phyloP scores from a whole-genome alignment of 2,329 filamentous ascomycete genomes.

The Aspergillus brunneoviolaceus region DNA sequence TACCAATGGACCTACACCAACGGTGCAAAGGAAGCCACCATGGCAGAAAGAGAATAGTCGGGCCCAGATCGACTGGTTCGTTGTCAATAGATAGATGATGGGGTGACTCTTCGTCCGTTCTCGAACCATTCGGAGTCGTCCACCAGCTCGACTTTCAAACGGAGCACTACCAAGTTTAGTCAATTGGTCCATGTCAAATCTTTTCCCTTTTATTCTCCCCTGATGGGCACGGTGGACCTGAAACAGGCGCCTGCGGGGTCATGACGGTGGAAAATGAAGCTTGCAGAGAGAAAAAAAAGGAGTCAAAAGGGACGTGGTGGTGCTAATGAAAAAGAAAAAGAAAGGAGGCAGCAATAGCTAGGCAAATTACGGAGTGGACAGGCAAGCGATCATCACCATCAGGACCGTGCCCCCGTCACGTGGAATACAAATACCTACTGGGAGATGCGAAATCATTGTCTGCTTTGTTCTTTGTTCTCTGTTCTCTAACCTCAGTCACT shows the following conservation, averaged over 20 bases:
- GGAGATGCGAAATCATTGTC: neutral
- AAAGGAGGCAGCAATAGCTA: neutral
- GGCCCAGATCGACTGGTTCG: slow-evolving; percentile 16
- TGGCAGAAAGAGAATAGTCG: slow-evolving; percentile 10
- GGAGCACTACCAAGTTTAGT: neutral
- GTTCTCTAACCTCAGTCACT: neutral
- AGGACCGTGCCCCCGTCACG: slow-evolving; percentile 18
- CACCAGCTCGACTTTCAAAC: neutral
- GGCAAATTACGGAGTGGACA: slow-evolving; percentile 7
- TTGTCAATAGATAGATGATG: slow-evolving; percentile 7
- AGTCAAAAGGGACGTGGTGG: slow-evolving; percentile 1
- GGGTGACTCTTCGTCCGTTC: neutral
- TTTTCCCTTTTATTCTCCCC: neutral
- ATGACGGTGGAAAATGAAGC: slow-evolving; percentile 11
- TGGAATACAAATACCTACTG: slow-evolving; percentile 11
- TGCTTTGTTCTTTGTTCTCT: neutral
- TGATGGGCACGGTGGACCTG: slow-evolving; percentile 5
- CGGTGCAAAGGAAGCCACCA: slow-evolving; percentile 13
- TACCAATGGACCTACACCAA: neutral
- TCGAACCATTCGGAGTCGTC: neutral
- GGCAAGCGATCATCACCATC: slow-evolving; percentile 14
- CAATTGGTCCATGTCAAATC: neutral
- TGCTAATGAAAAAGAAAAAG: slow-evolving; percentile 8
- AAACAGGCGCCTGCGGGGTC: slow-evolving; percentile 12
- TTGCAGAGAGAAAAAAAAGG: slow-evolving; percentile 7